A percentile compares a stretch with the other conserved stretches of the same genome.
Evolutionary conservation across 2,329 filamentous ascomycete genomes (phyloP).

Genomic region (Cryphonectria parasitica): DNA sequence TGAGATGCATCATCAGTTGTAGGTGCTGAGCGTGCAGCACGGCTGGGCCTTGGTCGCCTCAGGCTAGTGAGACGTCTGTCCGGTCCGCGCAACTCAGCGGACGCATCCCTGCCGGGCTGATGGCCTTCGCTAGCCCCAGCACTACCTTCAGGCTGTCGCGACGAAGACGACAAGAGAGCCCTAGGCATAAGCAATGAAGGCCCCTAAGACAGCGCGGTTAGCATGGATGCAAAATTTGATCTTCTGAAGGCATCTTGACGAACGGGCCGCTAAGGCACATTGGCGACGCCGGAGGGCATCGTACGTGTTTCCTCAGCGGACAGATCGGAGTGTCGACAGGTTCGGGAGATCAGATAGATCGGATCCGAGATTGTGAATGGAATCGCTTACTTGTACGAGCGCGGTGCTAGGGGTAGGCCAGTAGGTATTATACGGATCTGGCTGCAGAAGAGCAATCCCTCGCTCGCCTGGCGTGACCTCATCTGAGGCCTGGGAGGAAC

Average conservation of each 20-base stretch:
- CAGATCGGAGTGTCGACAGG: background rate
- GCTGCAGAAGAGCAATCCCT: background rate
- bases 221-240: slow-evolving; percentile 6
- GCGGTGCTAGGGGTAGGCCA: background rate
- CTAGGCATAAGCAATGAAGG: background rate
- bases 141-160: background rate
- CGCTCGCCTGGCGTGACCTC: slow-evolving; percentile 4
- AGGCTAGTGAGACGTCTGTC: slow-evolving; percentile 17
- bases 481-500: slow-evolving; percentile 13
- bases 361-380: background rate
- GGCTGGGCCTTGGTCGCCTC: slow-evolving; percentile 17
- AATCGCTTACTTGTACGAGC: slow-evolving; percentile 26
- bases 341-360: slow-evolving; percentile 4
- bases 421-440: background rate
- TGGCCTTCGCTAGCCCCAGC: background rate
- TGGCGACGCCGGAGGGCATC: background rate
- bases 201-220: slow-evolving; percentile 20
- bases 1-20: slow-evolving; percentile 11
- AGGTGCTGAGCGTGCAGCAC: slow-evolving; percentile 12
- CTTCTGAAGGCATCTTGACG: background rate
- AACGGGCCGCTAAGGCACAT: background rate
- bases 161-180: background rate
- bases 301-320: background rate
- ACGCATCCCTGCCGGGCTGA: background rate
- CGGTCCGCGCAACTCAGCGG: slow-evolving; percentile 9